Conservation (phyloP, 306 rosid genomes). For the Neltuma alba region DNA sequence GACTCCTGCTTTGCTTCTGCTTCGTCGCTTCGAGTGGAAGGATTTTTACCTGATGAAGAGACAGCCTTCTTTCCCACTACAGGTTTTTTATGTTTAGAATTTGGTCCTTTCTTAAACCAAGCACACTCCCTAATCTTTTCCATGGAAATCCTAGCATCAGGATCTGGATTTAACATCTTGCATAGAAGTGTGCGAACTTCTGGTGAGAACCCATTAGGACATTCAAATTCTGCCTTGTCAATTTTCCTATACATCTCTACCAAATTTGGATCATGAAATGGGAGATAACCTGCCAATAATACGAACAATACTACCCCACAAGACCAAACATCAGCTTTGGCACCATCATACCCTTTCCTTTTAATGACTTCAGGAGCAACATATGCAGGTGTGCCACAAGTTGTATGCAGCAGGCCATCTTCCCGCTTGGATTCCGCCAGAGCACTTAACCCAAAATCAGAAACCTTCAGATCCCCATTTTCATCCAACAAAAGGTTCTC, state of each 20-base stretch:
- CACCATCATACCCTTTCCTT: slow-evolving; percentile 90
- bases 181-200: slow-evolving; percentile 60
- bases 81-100: slow-evolving; percentile 33
- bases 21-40: slow-evolving; percentile 41
- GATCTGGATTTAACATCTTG: slow-evolving; percentile 74
- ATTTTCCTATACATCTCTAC: slow-evolving; percentile 90
- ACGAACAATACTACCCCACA: slow-evolving; percentile 90
- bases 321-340: slow-evolving; percentile 93
- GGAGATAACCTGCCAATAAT: slow-evolving; percentile 86
- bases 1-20: slow-evolving; percentile 49
- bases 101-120: slow-evolving; percentile 71
- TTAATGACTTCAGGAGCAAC: slow-evolving; percentile 89
- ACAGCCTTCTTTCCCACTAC: slow-evolving; percentile 34
- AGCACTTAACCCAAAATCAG: slow-evolving; percentile 94
- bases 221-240: slow-evolving; percentile 63
- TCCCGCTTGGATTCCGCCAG: slow-evolving; percentile 60
- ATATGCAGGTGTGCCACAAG: slow-evolving; percentile 97
- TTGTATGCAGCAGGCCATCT: slow-evolving; percentile 75
- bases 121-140: slow-evolving; percentile 56
- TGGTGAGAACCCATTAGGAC: slow-evolving; percentile 73
- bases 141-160: slow-evolving; percentile 60
- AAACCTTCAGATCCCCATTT: slow-evolving; percentile 71
- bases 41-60: slow-evolving; percentile 35
- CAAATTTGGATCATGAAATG: slow-evolving; percentile 82
- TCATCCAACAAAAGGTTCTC: slow-evolving; percentile 89